phyloP scores from a whole-genome alignment of 2,329 filamentous ascomycete genomes.

The Metarhizium brunneum region DNA sequence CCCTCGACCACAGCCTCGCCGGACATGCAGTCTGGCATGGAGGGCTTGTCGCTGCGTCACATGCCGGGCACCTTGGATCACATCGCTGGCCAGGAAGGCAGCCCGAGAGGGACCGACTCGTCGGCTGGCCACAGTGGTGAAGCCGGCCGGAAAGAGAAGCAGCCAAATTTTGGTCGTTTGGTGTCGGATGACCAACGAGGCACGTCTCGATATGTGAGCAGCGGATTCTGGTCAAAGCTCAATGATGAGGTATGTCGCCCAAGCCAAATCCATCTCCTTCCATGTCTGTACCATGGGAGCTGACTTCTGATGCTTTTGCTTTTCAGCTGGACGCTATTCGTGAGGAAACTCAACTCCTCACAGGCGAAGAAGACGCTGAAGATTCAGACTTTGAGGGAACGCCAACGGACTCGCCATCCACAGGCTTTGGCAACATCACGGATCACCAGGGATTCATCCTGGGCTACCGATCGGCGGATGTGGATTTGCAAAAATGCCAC shows the following conservation, averaged over 20 bases:
- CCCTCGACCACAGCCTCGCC: slow-evolving; percentile 22
- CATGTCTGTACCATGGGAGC: too few species aligned
- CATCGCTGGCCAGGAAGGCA: slow-evolving; percentile 5
- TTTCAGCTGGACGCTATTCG: slow-evolving; percentile 32
- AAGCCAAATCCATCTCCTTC: background rate
- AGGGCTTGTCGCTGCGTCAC: slow-evolving; percentile 5
- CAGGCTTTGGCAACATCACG: slow-evolving; percentile 19
- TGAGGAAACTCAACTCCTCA: slow-evolving; percentile 37
- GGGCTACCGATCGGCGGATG: slow-evolving; percentile 61
- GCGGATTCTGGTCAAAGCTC: slow-evolving; percentile 66
- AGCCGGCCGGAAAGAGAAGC: slow-evolving; percentile 16
- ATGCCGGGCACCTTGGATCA: slow-evolving; percentile 7
- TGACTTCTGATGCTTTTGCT: too few species aligned
- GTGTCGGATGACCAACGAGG: slow-evolving; percentile 61
- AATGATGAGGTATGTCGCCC: slow-evolving; percentile 54
- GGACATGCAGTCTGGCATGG: slow-evolving; percentile 9
- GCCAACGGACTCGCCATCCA: slow-evolving; percentile 30
- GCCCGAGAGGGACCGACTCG: slow-evolving; percentile 17
- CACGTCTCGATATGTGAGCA: slow-evolving; percentile 65
- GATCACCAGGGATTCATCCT: slow-evolving; percentile 65
- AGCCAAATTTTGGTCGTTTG: slow-evolving; percentile 53
- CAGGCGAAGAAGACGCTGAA: slow-evolving; percentile 34
- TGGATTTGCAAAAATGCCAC: slow-evolving; percentile 56
- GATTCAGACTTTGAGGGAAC: slow-evolving; percentile 55
- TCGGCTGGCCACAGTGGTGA: slow-evolving; percentile 24